A percentile compares a stretch with the other conserved stretches of the same genome.
Conservation (phyloP, 139 green algal species). For the Picochlorum sp. region DNA sequence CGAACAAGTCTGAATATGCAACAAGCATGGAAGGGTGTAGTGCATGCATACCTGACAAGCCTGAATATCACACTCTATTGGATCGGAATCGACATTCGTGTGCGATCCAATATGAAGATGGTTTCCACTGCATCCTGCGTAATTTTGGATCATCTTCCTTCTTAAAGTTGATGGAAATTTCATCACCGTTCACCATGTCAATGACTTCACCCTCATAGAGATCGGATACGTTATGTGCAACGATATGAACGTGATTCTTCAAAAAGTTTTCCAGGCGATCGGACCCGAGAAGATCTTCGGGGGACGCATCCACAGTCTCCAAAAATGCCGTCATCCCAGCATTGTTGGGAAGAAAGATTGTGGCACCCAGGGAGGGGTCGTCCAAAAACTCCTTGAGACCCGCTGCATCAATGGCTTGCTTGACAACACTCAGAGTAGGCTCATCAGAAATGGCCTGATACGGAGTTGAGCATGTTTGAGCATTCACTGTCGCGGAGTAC, state of each 20-base stretch:
- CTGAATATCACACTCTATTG: conserved; percentile 2
- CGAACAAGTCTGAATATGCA: background rate
- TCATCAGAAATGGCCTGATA: background rate
- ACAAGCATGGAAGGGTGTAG: too few relatives aligned
- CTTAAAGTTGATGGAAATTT: background rate
- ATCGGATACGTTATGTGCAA: background rate
- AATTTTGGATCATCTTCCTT: conserved; percentile 11
- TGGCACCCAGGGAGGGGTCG: background rate
- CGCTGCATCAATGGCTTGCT: conserved; percentile 31
- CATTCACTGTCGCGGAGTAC: background rate
- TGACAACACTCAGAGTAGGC: conserved; percentile 1
- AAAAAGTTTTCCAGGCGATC: background rate
- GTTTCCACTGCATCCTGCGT: background rate
- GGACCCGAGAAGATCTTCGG: background rate
- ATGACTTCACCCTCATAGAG: background rate
- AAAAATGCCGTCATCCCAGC: background rate
- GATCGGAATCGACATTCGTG: background rate
- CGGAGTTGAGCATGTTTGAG: background rate
- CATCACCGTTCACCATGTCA: background rate
- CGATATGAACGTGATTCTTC: background rate
- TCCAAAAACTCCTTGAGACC: conserved; percentile 9
- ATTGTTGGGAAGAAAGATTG: conserved; percentile 9
- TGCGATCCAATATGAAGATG: conserved; percentile 2
- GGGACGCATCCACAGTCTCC: background rate
- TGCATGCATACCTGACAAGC: conserved; percentile 6